Evolutionary conservation across 257 asterid genomes (phyloP), one percentile per base, ranked within the genome.

Genomic region (Solanum peruvianum): DNA sequence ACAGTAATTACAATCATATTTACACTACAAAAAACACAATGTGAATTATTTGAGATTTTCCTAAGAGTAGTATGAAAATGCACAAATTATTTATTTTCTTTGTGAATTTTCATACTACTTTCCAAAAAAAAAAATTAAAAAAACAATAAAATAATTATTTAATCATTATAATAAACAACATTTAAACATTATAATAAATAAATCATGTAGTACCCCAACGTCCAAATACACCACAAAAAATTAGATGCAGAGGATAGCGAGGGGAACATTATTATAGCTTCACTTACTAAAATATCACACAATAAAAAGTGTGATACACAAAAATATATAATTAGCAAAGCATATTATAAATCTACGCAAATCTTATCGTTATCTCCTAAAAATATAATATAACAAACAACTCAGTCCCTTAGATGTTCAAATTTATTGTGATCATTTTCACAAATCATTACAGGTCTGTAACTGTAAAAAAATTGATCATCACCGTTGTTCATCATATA

Each of bases 341-440:
- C 82, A 73, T 73, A 37, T 5, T 37, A 37, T 5, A 37, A 37
- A 37, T 37, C 1, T 18, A 18, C 1, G 11, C 0, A 52, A 14
- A 49, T 0, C 9, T 52, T 52, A 6, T 2, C 1, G 1, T 15
- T 52, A 52, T 52, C 60, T 16, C 23, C 0, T 23, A 10, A 49
- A 52, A 62, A 62, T 11, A 62, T 11, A n/a, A 62, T n/a, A 10
- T 33, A 25, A 18, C 39, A 70, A 71, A 73, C 82, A 73, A 73
- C 82, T 73, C 82, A 73, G 82, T 73, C 82, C 82, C 81, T 72
- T 72, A 72, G 80, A 72, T 72, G 80, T 72, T 72, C 81, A 33
- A 20, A 72, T 72, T 35, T 9, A 6, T 9, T 37, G 81, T 29
- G 49, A 72, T 72, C 29, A 72, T 72, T 47, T 72, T 72, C 81